Evolutionary conservation across 108 stramenopile species (phyloP), one percentile per base, ranked within the genome.

Genomic region (Fragilariopsis cylindrus): DNA sequence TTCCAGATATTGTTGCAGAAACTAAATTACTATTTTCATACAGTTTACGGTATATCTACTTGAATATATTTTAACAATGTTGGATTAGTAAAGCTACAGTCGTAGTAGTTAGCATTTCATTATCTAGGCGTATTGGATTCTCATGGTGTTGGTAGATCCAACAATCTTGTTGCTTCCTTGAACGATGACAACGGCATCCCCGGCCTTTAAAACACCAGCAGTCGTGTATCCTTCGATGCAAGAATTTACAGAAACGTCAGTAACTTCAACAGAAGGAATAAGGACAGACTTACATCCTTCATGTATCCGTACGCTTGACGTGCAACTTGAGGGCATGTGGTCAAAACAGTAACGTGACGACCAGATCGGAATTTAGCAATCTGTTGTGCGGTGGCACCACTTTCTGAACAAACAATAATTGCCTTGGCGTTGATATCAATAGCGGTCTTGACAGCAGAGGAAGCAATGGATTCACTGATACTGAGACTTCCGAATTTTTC

Each of bases 301-400:
- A 90, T 62, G 65, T 91, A 68, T 72, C 95, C 97, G 73, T 75
- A 82, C 45, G 79, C 80, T 80, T 97, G 97, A 46, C 96, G 87
- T 41, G 98, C 98, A 5, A 93, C 90, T 63, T 86, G 79, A 49
- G 73, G 81, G 43, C 76, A 71, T 13, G 90, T 80, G 3, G 98
- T 98, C 66, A 98, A 79, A 53, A 96, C 97, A 62, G 90, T 78
- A 67, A 99, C 76, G 40, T 94, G 98, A 79, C 96, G 72, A 42
- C 82, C 83, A n/a, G 98, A 96, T 63, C 98, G 96, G 93, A 98
- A 99, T 79, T 98, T 99, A 72, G 98, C 96, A 45, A 99, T 85
- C 64, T 96, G 85, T 57, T 91, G 92, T 6, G 98, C 98, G 21
- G 97, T 97, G 72, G 76, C 84, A 45, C 99, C 99, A 42, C 90